Percentiles rank a stretch among this genome's conserved stretches.
These are phyloP conservation scores for Tausonia pullulans DNA, from an alignment of 1,284 basidiomycete species.

Conservation along the genomic window DNA sequence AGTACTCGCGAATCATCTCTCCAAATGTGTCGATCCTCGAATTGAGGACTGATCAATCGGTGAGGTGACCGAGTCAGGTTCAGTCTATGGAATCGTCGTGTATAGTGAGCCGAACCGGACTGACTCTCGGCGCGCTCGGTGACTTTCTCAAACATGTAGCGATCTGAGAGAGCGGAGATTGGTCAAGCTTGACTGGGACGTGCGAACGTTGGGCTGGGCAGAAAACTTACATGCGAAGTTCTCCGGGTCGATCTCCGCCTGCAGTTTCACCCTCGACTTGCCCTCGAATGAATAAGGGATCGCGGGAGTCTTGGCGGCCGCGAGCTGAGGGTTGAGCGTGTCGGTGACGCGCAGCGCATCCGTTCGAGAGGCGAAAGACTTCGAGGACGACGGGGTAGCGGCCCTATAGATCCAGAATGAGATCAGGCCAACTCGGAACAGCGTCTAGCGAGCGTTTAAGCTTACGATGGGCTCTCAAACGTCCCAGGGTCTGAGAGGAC, in stretches of 20 bases:
- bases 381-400: conserved; percentile 1
- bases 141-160: conserved; percentile 88
- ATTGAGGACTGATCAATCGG: conserved; percentile 6
- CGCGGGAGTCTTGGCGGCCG: conserved; percentile 11
- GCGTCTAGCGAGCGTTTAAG: too few relatives aligned
- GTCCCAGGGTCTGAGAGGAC: too few relatives aligned
- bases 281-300: conserved; percentile 8
- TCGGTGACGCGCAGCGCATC: conserved; percentile 30
- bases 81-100: not conserved
- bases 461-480: too few relatives aligned
- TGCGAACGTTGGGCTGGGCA: too few relatives aligned
- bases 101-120: conserved; percentile 9
- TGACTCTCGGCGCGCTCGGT: conserved; percentile 67
- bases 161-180: conserved; percentile 42
- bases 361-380: conserved; percentile 22
- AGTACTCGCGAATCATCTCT: not conserved
- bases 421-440: too few relatives aligned
- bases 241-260: conserved; percentile 23
- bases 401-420: too few relatives aligned
- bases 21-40: not conserved
- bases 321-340: conserved; percentile 33
- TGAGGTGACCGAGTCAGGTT: not conserved
- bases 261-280: conserved; percentile 24
- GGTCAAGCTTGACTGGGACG: too few relatives aligned
- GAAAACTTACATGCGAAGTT: conserved; percentile 18